A percentile compares a stretch with the other conserved stretches of the same genome.
Evolutionary conservation across 2,329 filamentous ascomycete genomes (phyloP).

Genomic region (Alternaria hordeiaustralica): DNA sequence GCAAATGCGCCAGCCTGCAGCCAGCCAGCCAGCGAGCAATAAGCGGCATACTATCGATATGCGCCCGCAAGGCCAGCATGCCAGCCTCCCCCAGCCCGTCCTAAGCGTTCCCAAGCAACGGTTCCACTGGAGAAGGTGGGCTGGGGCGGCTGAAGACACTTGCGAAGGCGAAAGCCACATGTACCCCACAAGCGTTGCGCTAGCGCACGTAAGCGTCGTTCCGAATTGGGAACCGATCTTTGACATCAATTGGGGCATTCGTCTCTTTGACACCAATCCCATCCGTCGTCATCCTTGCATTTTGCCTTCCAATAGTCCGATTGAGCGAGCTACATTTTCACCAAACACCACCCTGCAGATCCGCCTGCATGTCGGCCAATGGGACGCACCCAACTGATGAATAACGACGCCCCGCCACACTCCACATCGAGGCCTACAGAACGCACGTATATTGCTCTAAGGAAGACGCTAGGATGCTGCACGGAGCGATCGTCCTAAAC

Average conservation of each 20-base stretch:
- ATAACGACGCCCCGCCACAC: slow-evolving; percentile 10
- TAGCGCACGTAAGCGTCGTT: slow-evolving; percentile 18
- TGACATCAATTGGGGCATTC: slow-evolving; percentile 17
- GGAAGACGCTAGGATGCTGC: slow-evolving; percentile 12
- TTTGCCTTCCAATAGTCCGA: slow-evolving; percentile 22
- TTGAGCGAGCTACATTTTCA: slow-evolving; percentile 18
- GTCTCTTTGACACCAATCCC: slow-evolving; percentile 14
- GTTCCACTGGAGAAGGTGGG: slow-evolving; percentile 9
- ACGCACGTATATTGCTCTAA: slow-evolving; percentile 13
- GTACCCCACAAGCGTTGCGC: slow-evolving; percentile 22
- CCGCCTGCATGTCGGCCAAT: slow-evolving; percentile 12
- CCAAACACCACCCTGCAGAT: slow-evolving; percentile 17
- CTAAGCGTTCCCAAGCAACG: slow-evolving; percentile 13
- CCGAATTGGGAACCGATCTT: slow-evolving; percentile 21
- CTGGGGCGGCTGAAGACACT: slow-evolving; percentile 18
- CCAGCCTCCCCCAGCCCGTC: slow-evolving; percentile 1
- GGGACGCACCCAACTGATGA: not conserved
- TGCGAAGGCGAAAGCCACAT: slow-evolving; percentile 15
- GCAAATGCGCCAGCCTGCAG: slow-evolving; percentile 1
- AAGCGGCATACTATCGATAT: slow-evolving; percentile 13
- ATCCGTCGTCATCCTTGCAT: slow-evolving; percentile 3
- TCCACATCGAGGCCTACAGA: slow-evolving; percentile 1
- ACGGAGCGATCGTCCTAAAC: slow-evolving; percentile 11
- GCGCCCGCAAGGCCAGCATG: slow-evolving; percentile 1
- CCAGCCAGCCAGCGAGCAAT: not conserved